Base-by-base conservation (phyloP, 495 filamentous ascomycete genomes). In the Schizothecium vesticola region DNA sequence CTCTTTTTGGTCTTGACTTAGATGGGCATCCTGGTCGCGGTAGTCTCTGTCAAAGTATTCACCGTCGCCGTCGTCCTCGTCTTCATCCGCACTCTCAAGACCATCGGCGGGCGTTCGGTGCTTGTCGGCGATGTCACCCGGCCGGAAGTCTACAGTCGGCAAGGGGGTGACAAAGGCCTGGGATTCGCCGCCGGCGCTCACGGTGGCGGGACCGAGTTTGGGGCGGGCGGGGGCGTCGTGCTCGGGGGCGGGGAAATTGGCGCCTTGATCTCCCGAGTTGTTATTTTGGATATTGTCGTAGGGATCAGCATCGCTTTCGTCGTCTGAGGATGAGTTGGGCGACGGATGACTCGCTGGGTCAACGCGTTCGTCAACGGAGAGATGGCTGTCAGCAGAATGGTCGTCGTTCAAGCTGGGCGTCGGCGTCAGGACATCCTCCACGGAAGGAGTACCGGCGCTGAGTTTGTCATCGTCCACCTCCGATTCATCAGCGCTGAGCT, bases 121-220 rank as follows among this genome's bases (percentile, higher is more conserved):
- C 19, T 29, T 24, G 3, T 43, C 33, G 3, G 2, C 33, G 4
- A 13, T 13, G 12, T 19, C 33, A 7, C 26, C 63, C 13, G 70
- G 64, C 4, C 29, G 43, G 22, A 69, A 66, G 5, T 59, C 64
- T 1, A 59, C 67, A 10, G 67, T 64, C 13, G 68, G 16, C 29
- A 69, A 16, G 2, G 70, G 70, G 0, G 70, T 72, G 13, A 69
- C 64, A 59, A 70, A 73, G 0, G 29, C 24, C 43, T 65, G 68
- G 25, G 67, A 68, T 8, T 73, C 71, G 29, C 25, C 59, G 26
- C 70, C 71, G 0, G 71, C 66, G 33, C n/a, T 36, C 63, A 22
- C 58, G 26, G 25, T 25, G 25, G 61, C 1, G 13, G 51, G 10
- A 10, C 33, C 29, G 19, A 66, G 25, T 11, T 66, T 19, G 10